These are phyloP conservation scores for Picochlorum sp. DNA, from an alignment of 139 green algal species.

Conservation along the genomic window DNA sequence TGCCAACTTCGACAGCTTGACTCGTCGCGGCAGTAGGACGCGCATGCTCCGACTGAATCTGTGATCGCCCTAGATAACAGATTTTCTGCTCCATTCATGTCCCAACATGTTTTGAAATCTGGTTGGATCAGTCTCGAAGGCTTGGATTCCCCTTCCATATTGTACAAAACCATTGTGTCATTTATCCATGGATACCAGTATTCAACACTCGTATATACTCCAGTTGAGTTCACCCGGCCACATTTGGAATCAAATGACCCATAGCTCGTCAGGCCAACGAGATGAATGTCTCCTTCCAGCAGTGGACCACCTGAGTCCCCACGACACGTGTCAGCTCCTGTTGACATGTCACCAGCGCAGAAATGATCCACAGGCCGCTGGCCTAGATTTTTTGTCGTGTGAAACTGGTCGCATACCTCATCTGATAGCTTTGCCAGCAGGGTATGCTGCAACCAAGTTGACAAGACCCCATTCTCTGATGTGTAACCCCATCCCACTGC, in stretches of 20 bases:
- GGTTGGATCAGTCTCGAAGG: slow-evolving; percentile 4
- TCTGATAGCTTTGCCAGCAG: neutral
- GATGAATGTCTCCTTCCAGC: neutral
- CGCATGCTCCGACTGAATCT: neutral
- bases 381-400: neutral
- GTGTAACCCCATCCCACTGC: slow-evolving; percentile 7
- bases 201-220: slow-evolving; percentile 7
- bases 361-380: slow-evolving; percentile 4
- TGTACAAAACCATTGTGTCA: slow-evolving; percentile 6
- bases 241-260: slow-evolving; percentile 2
- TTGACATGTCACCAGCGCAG: slow-evolving; percentile 2
- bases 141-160: slow-evolving; percentile 1
- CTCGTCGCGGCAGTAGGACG: neutral
- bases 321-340: slow-evolving; percentile 1
- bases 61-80: neutral
- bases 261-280: slow-evolving; percentile 6
- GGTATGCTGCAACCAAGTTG: neutral
- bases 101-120: slow-evolving; percentile 10
- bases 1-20: too few species aligned
- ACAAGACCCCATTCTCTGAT: neutral
- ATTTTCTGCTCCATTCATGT: neutral
- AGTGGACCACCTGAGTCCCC: slow-evolving; percentile 9
- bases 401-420: slow-evolving; percentile 1
- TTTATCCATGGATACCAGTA: slow-evolving; percentile 12
- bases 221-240: neutral